Conservation (phyloP, 2,329 filamentous ascomycete genomes). For the Epichloe gansuensis region DNA sequence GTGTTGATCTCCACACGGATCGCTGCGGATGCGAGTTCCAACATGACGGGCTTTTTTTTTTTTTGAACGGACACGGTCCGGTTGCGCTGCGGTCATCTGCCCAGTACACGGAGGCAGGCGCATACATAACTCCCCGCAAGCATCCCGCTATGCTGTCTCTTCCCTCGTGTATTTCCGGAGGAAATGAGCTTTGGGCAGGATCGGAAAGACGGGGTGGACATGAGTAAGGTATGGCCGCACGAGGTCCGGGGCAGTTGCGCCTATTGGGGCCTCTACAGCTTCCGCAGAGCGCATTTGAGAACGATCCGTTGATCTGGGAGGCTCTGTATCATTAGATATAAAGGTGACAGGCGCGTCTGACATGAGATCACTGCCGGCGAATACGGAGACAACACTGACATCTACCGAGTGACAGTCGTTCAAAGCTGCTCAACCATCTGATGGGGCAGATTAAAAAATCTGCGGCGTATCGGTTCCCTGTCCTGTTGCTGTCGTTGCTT, state of each 20-base stretch:
- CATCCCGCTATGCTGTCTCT: background rate
- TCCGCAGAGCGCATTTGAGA: background rate
- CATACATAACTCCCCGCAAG: background rate
- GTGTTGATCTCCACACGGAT: slow-evolving; percentile 33
- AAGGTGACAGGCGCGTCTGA: background rate
- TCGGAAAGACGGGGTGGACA: background rate
- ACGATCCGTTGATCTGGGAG: background rate
- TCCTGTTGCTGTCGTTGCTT: background rate
- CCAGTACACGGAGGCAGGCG: slow-evolving; percentile 23
- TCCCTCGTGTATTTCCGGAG: background rate
- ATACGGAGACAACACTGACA: background rate
- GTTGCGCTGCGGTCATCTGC: slow-evolving; percentile 19
- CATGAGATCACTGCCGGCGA: background rate
- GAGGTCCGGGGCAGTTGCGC: background rate
- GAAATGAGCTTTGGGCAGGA: background rate
- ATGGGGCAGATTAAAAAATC: background rate
- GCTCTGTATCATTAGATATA: background rate
- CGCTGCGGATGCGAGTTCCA: slow-evolving; percentile 27
- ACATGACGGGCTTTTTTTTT: slow-evolving; percentile 22
- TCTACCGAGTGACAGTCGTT: background rate
- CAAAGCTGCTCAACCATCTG: background rate
- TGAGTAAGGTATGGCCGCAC: background rate
- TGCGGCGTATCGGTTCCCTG: background rate
- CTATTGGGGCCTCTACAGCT: background rate
- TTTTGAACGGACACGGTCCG: slow-evolving; percentile 19